Conservation (phyloP, 352 stramenopile genomes). For the Pythium periplocum region DNA sequence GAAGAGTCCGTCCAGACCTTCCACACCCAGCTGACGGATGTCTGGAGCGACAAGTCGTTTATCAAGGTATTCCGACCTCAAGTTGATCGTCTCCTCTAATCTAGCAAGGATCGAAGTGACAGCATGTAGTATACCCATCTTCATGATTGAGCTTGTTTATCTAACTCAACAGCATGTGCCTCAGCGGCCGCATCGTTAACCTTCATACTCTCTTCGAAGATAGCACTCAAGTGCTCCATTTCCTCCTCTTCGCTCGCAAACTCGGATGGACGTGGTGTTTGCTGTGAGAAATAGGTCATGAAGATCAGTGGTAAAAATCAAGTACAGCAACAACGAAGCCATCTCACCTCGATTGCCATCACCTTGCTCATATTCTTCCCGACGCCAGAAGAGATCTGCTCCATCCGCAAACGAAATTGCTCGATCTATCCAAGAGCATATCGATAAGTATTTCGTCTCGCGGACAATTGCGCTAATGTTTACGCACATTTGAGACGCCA, state of each 20-base stretch:
- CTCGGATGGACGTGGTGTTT: conserved; percentile 2
- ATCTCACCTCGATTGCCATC: not conserved
- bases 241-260: conserved; percentile 21
- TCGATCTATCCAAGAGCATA: conserved; percentile 15
- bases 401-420: not conserved
- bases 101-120: not conserved
- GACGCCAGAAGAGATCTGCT: not conserved
- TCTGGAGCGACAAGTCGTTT: not conserved
- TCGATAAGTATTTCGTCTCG: conserved; percentile 5
- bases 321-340: not conserved
- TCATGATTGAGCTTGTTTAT: conserved; percentile 1
- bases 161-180: not conserved
- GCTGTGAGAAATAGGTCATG: not conserved
- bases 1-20: too few relatives aligned
- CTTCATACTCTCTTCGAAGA: conserved; percentile 21
- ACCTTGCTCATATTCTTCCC: not conserved
- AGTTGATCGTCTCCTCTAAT: not conserved
- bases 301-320: not conserved
- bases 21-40: too few relatives aligned
- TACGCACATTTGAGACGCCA: conserved; percentile 36
- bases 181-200: conserved; percentile 1
- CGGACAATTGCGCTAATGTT: conserved; percentile 1
- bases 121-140: not conserved
- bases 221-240: conserved; percentile 15
- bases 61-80: conserved; percentile 1